Base-by-base conservation (phyloP, 2,329 filamentous ascomycete genomes). In the Elsinoe perseae region DNA sequence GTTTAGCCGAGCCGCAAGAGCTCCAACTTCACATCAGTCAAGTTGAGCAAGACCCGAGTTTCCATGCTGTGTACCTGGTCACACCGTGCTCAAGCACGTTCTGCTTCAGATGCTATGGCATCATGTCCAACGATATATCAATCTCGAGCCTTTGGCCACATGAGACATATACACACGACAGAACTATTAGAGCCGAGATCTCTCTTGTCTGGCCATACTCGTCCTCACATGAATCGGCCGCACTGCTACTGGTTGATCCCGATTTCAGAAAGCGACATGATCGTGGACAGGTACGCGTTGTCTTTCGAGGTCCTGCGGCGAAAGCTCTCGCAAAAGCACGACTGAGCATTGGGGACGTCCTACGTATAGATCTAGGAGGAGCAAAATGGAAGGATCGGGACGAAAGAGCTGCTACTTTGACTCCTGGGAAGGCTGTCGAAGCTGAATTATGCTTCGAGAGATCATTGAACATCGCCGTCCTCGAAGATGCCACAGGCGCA, bases 161-260 rank as follows among this genome's bases (percentile, higher is more conserved):
- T n/a, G 55, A 58, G 16, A 20, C 60, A 16, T 62, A 63, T 20
- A 64, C 63, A 5, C 21, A 56, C 8, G 57, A 63, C 54, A 64
- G 66, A 40, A 61, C 63, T 4, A 67, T 95, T 28, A 79, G 81
- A 57, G 90, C 87, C 36, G 77, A 87, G 14, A 82, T 96, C 20
- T 92, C 89, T 7, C 82, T 97, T 32, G 84, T 89, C 57, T 97
- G 92, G 91, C 92, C 92, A 0, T 96, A 89, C 70, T 95, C 87
- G 61, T 86, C 86, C 20, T 82, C 89, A 23, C 86, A 80, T 27
- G 81, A 80, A 54, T 83, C 83, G 36, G 80, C 90, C 62, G 85
- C 89, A 23, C 84, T 96, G 52, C 80, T 95, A 18, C 80, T 97
- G 30, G 87, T 87, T 44, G 91, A 96, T 64, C 83, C 84, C 44